A percentile compares a stretch with the other conserved stretches of the same genome.
Evolutionary conservation across 2,329 filamentous ascomycete genomes (phyloP).

Genomic region (Xenoacremonium recifei): DNA sequence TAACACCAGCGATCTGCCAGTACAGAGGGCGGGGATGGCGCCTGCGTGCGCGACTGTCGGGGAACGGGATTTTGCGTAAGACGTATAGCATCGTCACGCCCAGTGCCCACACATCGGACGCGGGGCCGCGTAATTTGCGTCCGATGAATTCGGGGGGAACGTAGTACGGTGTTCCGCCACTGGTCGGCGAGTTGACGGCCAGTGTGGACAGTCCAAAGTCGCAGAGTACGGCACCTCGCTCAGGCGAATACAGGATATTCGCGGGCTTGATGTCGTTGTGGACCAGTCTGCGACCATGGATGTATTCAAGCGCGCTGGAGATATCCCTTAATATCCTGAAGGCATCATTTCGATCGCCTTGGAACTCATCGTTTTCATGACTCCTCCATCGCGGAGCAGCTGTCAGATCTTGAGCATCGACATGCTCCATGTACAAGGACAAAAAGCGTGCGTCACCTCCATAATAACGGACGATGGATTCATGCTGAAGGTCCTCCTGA

Average conservation of each 20-base stretch:
- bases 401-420: slow-evolving; percentile 55
- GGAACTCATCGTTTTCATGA: slow-evolving; percentile 46
- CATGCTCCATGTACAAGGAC: slow-evolving; percentile 61
- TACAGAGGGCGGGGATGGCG: slow-evolving; percentile 51
- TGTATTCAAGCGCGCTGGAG: slow-evolving; percentile 52
- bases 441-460: slow-evolving; percentile 60
- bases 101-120: slow-evolving; percentile 60
- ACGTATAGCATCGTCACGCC: slow-evolving; percentile 62
- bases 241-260: slow-evolving; percentile 59
- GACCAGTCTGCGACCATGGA: slow-evolving; percentile 52
- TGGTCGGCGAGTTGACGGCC: slow-evolving; percentile 43
- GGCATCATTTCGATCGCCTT: slow-evolving; percentile 48
- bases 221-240: slow-evolving; percentile 58
- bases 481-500: slow-evolving; percentile 54
- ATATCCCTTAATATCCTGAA: slow-evolving; percentile 54
- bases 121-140: slow-evolving; percentile 49
- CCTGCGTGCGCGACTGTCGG: slow-evolving; percentile 48
- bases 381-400: slow-evolving; percentile 49
- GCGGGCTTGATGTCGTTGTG: slow-evolving; percentile 64
- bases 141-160: slow-evolving; percentile 61
- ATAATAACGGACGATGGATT: slow-evolving; percentile 58
- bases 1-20: slow-evolving; percentile 58
- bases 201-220: slow-evolving; percentile 58
- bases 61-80: slow-evolving; percentile 53
- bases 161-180: slow-evolving; percentile 61